phyloP scores from a whole-genome alignment of 805 yeast genomes.

The Candida krabiensis region DNA sequence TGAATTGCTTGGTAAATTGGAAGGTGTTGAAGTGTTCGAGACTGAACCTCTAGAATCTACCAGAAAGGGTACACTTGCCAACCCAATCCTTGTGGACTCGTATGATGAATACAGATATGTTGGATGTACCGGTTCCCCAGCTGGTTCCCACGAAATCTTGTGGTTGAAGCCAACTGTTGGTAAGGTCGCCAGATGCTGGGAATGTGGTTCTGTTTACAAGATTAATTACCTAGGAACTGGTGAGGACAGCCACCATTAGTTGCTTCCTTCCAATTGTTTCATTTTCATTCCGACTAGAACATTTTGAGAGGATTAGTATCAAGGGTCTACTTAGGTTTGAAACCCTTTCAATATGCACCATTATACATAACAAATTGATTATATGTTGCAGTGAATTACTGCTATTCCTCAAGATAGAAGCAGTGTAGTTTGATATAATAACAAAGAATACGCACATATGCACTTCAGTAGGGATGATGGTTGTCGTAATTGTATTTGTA shows the following conservation, averaged over 20 bases:
- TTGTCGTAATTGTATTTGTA: too few relatives aligned
- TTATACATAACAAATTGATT: conserved; percentile 6
- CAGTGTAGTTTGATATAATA: conserved; percentile 8
- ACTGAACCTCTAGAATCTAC: conserved; percentile 81
- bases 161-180: conserved; percentile 89
- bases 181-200: conserved; percentile 94
- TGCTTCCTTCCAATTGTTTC: conserved; percentile 1
- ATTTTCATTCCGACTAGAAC: conserved; percentile 6
- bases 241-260: conserved; percentile 54
- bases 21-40: conserved; percentile 94
- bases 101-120: conserved; percentile 92
- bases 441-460: conserved; percentile 4
- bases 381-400: conserved; percentile 2
- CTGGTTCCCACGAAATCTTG: conserved; percentile 84
- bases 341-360: conserved; percentile 3
- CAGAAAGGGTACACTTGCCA: conserved; percentile 86
- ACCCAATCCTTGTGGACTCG: conserved; percentile 88
- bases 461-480: too few relatives aligned
- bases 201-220: conserved; percentile 94
- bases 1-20: conserved; percentile 89
- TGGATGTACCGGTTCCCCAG: conserved; percentile 97
- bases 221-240: conserved; percentile 83
- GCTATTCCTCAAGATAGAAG: conserved; percentile 4
- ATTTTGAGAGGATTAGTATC: conserved; percentile 2
- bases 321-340: neutral